A percentile compares a stretch with the other conserved stretches of the same genome.
phyloP scores from a whole-genome alignment of 2,329 filamentous ascomycete species.

The Penicillium sp. region DNA sequence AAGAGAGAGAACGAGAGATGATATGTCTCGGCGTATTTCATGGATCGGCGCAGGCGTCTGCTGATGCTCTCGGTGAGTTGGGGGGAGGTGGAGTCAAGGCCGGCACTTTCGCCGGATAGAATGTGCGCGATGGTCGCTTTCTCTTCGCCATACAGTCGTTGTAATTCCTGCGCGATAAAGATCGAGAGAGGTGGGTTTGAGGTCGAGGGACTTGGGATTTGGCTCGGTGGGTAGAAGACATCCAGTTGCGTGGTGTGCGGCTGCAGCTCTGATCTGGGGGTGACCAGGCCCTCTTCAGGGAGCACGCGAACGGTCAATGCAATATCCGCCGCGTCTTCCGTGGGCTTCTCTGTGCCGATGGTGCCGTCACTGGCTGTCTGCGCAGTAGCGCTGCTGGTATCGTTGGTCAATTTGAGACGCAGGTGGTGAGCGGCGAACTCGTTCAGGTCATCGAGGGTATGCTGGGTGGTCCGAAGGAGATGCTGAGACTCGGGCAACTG shows the following conservation, averaged over 20 bases:
- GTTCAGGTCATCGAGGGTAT: conserved; percentile 82
- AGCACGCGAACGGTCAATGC: conserved; percentile 74
- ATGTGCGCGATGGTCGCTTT: conserved; percentile 81
- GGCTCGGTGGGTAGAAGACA: conserved; percentile 73
- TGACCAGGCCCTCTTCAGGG: conserved; percentile 53
- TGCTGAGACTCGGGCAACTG: conserved; percentile 70
- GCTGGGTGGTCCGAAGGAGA: conserved; percentile 79
- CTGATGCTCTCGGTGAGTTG: conserved; percentile 62
- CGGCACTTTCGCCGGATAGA: conserved; percentile 59
- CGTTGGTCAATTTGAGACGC: conserved; percentile 66
- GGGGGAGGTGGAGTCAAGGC: conserved; percentile 45
- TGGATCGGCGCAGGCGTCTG: conserved; percentile 75
- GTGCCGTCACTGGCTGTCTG: conserved; percentile 14
- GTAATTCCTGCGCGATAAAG: conserved; percentile 78
- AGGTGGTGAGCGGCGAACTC: conserved; percentile 85
- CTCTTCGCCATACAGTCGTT: conserved; percentile 82
- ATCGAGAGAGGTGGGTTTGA: conserved; percentile 74
- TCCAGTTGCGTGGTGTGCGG: conserved; percentile 73
- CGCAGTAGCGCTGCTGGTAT: conserved; percentile 11
- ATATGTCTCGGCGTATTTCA: conserved; percentile 92
- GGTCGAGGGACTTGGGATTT: conserved; percentile 68
- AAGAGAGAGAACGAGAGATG: conserved; percentile 96
- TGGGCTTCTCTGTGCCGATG: conserved; percentile 6
- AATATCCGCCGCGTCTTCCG: conserved; percentile 45
- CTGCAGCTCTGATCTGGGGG: conserved; percentile 66